These are phyloP conservation scores for Kwoniella dendrophila DNA, from an alignment of 768 basidiomycete genomes.

Conservation along the genomic window DNA sequence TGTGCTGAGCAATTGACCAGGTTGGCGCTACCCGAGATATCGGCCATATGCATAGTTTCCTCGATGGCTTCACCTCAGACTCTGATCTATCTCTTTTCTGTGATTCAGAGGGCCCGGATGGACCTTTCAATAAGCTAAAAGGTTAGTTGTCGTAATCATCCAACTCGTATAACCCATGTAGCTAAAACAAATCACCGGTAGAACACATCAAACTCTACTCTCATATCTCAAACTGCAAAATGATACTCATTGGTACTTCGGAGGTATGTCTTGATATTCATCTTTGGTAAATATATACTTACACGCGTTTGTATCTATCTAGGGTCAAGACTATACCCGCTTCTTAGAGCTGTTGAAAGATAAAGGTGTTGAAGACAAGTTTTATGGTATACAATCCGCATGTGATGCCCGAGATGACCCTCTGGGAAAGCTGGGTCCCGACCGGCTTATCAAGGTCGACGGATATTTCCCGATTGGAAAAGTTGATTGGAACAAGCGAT, in stretches of 20 bases:
- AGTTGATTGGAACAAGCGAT: background rate
- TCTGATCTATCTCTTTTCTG: slow-evolving; percentile 19
- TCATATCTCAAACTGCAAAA: slow-evolving; percentile 5
- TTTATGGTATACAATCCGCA: slow-evolving; percentile 18
- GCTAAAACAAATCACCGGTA: background rate
- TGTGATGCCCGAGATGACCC: slow-evolving; percentile 18
- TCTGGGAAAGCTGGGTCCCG: slow-evolving; percentile 20
- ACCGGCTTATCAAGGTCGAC: slow-evolving; percentile 14
- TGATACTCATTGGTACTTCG: slow-evolving; percentile 13
- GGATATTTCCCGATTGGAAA: background rate
- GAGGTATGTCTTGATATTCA: background rate
- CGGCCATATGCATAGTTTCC: slow-evolving; percentile 27
- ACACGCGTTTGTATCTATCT: too few relatives aligned
- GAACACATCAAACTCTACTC: slow-evolving; percentile 19
- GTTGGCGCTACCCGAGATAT: slow-evolving; percentile 6
- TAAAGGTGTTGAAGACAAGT: background rate
- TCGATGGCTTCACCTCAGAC: slow-evolving; percentile 31
- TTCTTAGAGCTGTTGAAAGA: background rate
- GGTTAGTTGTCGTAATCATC: slow-evolving; percentile 6
- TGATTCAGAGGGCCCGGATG: slow-evolving; percentile 18
- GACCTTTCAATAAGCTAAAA: slow-evolving; percentile 13
- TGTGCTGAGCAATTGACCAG: background rate
- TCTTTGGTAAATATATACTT: background rate
- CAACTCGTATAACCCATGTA: background rate
- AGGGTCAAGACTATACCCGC: background rate